These are phyloP conservation scores for Nannochloropsis oceanica DNA, from an alignment of 108 stramenopile species.

Conservation along the genomic window DNA sequence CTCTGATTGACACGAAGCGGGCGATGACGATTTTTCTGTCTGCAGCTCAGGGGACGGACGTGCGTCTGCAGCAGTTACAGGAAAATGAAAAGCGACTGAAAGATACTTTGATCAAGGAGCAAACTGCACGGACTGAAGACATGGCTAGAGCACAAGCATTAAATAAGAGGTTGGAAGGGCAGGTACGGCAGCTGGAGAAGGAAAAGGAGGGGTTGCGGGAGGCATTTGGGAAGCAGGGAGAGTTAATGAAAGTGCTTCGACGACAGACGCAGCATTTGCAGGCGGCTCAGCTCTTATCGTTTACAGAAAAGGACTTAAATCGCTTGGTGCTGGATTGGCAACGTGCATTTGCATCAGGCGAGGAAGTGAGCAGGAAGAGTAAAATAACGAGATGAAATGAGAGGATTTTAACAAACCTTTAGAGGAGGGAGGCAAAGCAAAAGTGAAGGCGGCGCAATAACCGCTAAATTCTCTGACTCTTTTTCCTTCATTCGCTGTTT, in stretches of 20 bases:
- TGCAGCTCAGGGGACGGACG: not conserved
- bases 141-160: not conserved
- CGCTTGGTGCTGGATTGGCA: not conserved
- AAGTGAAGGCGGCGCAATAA: too few species aligned
- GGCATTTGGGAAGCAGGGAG: not conserved
- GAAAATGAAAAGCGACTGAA: not conserved
- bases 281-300: not conserved
- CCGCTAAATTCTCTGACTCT: too few species aligned
- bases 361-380: not conserved
- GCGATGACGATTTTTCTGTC: not conserved
- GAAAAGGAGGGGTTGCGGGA: not conserved
- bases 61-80: not conserved
- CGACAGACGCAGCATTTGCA: not conserved
- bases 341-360: not conserved
- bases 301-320: not conserved
- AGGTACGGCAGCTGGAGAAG: not conserved
- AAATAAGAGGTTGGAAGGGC: not conserved
- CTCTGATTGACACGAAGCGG: not conserved
- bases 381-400: not conserved
- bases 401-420: not conserved
- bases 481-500: too few species aligned
- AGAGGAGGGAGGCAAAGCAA: conserved; percentile 22
- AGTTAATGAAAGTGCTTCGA: not conserved
- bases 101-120: not conserved
- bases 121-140: not conserved